Evolutionary conservation across 2,329 filamentous ascomycete genomes (phyloP).

Genomic region (Davidsoniella eucalypti): DNA sequence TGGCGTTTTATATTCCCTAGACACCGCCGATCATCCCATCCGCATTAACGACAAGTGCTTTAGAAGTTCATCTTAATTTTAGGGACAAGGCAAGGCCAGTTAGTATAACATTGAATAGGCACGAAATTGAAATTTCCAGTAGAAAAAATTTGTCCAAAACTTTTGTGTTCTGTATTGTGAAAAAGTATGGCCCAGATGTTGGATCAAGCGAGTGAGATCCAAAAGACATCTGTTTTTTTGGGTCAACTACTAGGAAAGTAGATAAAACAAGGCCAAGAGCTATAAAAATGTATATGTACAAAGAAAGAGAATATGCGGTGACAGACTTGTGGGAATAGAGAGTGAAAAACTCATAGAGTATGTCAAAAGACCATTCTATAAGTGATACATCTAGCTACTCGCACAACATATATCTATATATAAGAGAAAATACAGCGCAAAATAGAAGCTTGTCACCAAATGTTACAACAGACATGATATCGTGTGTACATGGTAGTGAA

Average conservation of each 20-base stretch:
- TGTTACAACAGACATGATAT: too few species aligned
- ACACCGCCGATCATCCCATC: too few species aligned
- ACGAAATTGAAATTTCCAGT: neutral
- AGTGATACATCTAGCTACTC: too few species aligned
- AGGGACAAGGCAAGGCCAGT: too few species aligned
- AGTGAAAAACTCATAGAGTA: neutral
- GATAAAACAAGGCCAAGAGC: neutral
- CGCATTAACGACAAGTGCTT: too few species aligned
- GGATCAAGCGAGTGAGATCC: slow-evolving; percentile 1
- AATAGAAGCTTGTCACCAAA: neutral
- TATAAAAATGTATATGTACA: neutral
- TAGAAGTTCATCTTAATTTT: too few species aligned
- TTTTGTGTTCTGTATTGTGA: neutral
- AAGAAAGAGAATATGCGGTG: neutral
- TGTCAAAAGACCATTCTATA: too few species aligned
- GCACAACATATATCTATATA: neutral
- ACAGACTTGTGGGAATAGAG: neutral
- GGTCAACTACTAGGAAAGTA: too few species aligned
- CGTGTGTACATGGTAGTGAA: too few species aligned
- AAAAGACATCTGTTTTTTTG: neutral
- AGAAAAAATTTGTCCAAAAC: neutral
- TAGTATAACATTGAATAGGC: too few species aligned
- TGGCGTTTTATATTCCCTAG: too few species aligned
- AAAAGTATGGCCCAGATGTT: slow-evolving; percentile 1
- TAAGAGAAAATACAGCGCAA: neutral